Base-by-base conservation (phyloP, 2,329 filamentous ascomycete species). In the Xylaria sp. region DNA sequence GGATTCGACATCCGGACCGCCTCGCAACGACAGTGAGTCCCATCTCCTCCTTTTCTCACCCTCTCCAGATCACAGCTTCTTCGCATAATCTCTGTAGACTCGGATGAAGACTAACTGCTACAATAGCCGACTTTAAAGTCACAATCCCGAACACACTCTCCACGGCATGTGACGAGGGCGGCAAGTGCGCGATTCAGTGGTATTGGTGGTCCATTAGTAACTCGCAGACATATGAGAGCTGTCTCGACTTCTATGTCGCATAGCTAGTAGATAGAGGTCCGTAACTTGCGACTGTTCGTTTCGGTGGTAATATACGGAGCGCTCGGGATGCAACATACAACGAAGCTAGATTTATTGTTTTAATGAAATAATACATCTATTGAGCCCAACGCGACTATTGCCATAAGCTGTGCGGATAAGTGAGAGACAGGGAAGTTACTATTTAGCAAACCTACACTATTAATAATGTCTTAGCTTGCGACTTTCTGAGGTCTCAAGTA, bases 181-280 rank as follows among this genome's bases (percentile, higher is more conserved):
- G 87, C 49, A 79, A 81, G 68, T 83, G 81, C 59, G 76, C 73
- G 11, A 65, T 90, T 54, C 88, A 90, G 78, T 89, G 88, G 87
- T 89, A 82, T 78, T 90, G 88, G 88, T 82, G 88, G 68, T 87
- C 87, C 4, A 75, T 79, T 17, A 80, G 79, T 63, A 84, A 87
- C 69, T 74, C 85, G 66, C 88, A 90, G 82, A 89, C 88, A 11
- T 90, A 90, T 75, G 86, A 89, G 80, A 83, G 84, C 59, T 90
- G 88, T 78, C 80, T 90, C 60, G 88, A 90, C 74, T 89, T 91
- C 62, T 72, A 74, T 15, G 53, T 75, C 15, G 36, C 65, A 38
- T 71, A 68, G 42, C 17, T 9, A 7, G 11, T 9, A 4, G 23
- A 23, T 2, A 20, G 4, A 38, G 10, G 10, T 13, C 6, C 3